Evolutionary conservation across 805 yeast genomes (phyloP), one percentile per base, ranked within the genome.

Genomic region (Candida piceae): DNA sequence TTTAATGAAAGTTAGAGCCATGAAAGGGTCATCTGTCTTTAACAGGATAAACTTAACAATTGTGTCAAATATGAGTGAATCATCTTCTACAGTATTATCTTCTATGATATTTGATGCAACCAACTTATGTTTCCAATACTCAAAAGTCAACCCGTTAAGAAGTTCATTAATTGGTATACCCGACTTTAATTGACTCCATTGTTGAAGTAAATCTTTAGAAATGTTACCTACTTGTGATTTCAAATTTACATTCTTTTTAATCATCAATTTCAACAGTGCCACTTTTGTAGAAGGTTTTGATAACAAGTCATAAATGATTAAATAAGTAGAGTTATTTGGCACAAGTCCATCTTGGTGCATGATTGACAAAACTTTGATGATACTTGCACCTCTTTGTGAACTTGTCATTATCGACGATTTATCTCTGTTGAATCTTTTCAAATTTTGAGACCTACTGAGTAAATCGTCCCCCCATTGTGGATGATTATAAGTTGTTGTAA

Each of bases 231-330:
- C 4, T 15, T 18, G 19, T 10, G 12, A 12, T 4, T 26, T 19
- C 25, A 33, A 27, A 19, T 26, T 22, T 3, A 21, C 32, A 3
- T n/a, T 13, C 2, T 29, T 24, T 29, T 27, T 29, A 17, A 20
- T 20, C 42, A 42, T 42, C 29, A 36, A 16, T n/a, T 40, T 36
- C 34, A 42, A 22, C 16, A 39, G 29, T 8, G 35, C 38, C 25
- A 42, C 15, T 16, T 31, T 29, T 2, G 15, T 16, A 11, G 25
- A 34, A 7, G 27, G 25, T n/a, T 26, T 29, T 9, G 19, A 24
- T 16, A 42, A 26, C 22, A 28, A 18, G 21, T 29, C 39, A 26
- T 36, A 42, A 13, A 34, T 13, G 5, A 29, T 25, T 22, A 27
- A 22, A 24, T 27, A 39, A 11, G 43, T 39, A n/a, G 36, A 32